These are phyloP conservation scores for Galerina sulciceps DNA, from an alignment of 768 basidiomycete species.

Conservation along the genomic window DNA sequence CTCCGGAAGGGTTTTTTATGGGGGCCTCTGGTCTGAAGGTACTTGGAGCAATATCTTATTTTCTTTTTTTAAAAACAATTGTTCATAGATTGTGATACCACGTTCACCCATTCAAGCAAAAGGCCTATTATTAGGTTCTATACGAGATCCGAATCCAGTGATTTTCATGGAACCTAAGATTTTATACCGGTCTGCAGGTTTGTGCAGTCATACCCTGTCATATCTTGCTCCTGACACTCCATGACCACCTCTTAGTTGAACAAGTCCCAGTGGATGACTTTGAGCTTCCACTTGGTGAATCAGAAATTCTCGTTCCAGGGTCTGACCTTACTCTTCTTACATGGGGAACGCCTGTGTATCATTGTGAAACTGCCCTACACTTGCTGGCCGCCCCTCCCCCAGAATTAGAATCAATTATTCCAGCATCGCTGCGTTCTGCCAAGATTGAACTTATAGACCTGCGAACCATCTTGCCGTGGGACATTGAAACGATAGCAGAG, in stretches of 20 bases:
- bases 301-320: conserved; percentile 76
- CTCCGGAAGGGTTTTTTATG: conserved; percentile 94
- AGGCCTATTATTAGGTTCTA: conserved; percentile 82
- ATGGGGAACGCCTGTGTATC: conserved; percentile 94
- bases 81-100: conserved; percentile 79
- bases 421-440: conserved; percentile 64
- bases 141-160: conserved; percentile 92
- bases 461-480: conserved; percentile 89
- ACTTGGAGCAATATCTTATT: neutral
- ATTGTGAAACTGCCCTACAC: conserved; percentile 83
- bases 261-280: conserved; percentile 92
- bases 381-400: conserved; percentile 71
- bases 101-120: conserved; percentile 97
- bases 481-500: conserved; percentile 76
- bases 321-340: conserved; percentile 88
- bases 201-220: neutral
- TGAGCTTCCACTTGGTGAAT: conserved; percentile 79
- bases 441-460: conserved; percentile 90
- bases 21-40: conserved; percentile 91
- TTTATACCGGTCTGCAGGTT: conserved; percentile 87
- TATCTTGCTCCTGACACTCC: conserved; percentile 4
- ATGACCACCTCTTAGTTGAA: conserved; percentile 62
- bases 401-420: conserved; percentile 66
- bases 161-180: conserved; percentile 97
- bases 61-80: neutral